phyloP scores from a whole-genome alignment of 176 grass and related monocot genomes.

The Avena insularis region DNA sequence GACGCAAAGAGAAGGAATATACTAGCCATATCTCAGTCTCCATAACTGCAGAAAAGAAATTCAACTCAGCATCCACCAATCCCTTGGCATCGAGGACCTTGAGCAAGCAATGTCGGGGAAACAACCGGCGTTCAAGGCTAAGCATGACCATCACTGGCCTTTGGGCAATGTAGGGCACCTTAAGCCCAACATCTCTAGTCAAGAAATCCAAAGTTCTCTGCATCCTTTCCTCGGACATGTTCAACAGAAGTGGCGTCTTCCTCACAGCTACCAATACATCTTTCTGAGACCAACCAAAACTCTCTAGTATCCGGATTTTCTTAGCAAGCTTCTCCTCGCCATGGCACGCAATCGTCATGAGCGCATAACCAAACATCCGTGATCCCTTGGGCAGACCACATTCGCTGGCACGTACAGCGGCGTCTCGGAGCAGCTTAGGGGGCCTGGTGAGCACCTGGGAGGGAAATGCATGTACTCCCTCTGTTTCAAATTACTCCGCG shows the following conservation, averaged over 20 bases:
- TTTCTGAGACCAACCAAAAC: neutral
- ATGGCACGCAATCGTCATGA: neutral
- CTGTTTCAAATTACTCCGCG: no score
- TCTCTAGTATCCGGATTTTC: neutral
- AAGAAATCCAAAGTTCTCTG: neutral
- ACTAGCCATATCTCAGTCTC: neutral
- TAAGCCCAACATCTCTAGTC: neutral
- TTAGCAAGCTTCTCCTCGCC: neutral
- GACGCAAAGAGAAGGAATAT: neutral
- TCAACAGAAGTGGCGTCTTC: neutral
- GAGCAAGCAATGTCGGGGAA: neutral
- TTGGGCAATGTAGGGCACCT: neutral
- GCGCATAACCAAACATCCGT: neutral
- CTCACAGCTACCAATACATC: neutral
- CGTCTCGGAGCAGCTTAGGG: neutral
- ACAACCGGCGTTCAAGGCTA: neutral
- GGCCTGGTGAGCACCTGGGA: neutral
- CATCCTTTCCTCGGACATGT: neutral
- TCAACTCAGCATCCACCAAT: neutral
- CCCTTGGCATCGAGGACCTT: neutral
- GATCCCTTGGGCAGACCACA: neutral
- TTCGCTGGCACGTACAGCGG: neutral
- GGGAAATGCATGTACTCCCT: neutral
- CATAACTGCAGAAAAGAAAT: neutral
- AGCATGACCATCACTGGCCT: neutral